These are phyloP conservation scores for Tetrahymena elliotti DNA, from an alignment of 73 alveolate species.

Conservation along the genomic window DNA sequence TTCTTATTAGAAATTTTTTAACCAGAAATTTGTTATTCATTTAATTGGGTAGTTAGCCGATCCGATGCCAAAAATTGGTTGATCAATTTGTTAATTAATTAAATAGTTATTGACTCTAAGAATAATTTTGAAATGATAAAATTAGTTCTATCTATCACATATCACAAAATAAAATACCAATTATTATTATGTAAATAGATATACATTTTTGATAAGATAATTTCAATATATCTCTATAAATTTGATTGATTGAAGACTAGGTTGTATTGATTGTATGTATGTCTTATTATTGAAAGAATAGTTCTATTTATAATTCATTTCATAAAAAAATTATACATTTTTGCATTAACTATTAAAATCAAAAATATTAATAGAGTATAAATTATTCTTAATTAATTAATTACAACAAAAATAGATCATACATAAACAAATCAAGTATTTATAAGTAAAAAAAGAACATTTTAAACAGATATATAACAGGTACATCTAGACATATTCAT, in stretches of 20 bases:
- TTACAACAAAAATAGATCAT: not conserved
- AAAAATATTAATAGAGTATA: not conserved
- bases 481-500: not conserved
- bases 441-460: not conserved
- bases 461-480: not conserved
- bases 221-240: too few species aligned
- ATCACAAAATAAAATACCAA: too few species aligned
- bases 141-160: not conserved
- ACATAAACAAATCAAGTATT: not conserved
- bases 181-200: too few species aligned
- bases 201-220: not conserved
- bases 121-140: not conserved
- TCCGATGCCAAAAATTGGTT: not conserved
- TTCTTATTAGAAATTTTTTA: not conserved
- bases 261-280: not conserved
- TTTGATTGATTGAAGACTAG: too few species aligned
- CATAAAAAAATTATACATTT: not conserved
- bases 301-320: not conserved
- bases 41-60: not conserved
- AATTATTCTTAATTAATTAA: too few species aligned
- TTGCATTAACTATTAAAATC: not conserved
- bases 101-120: not conserved
- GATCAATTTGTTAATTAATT: too few species aligned
- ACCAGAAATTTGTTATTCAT: not conserved
- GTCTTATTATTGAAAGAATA: not conserved